Conservation (phyloP, 164 flowering plant genomes). For the Kalanchoe fedtschenkoi region DNA sequence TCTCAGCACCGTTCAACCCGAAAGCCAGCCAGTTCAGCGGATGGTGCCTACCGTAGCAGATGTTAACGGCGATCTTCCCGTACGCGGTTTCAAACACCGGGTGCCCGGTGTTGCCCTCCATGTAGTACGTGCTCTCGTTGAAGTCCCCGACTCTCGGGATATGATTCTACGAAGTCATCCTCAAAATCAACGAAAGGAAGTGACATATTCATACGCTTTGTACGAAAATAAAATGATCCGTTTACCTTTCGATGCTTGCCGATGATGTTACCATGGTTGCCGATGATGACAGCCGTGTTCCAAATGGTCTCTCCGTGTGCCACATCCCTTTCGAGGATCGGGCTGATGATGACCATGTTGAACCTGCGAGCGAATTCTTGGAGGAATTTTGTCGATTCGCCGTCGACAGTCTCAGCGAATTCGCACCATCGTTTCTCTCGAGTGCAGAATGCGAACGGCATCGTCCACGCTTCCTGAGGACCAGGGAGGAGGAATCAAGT, state of each 20-base stretch:
- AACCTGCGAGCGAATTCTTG: slow-evolving; percentile 59
- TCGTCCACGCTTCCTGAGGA: slow-evolving; percentile 87
- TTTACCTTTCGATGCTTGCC: slow-evolving; percentile 95
- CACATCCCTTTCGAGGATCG: slow-evolving; percentile 90
- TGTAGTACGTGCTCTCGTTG: slow-evolving; percentile 95
- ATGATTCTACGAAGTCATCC: slow-evolving; percentile 58
- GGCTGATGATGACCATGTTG: slow-evolving; percentile 87
- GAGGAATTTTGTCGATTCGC: slow-evolving; percentile 80
- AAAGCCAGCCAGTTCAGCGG: slow-evolving; percentile 98
- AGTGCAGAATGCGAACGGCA: slow-evolving; percentile 98
- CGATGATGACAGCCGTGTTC: slow-evolving; percentile 92
- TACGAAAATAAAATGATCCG: not conserved
- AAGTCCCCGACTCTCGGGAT: slow-evolving; percentile 97
- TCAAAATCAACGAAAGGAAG: not conserved
- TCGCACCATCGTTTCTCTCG: slow-evolving; percentile 98
- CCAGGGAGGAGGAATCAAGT: not conserved
- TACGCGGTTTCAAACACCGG: slow-evolving; percentile 94
- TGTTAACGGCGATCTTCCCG: slow-evolving; percentile 87
- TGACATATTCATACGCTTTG: slow-evolving; percentile 4
- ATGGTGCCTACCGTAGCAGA: slow-evolving; percentile 98
- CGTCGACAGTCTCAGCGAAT: slow-evolving; percentile 89
- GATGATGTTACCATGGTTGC: slow-evolving; percentile 90
- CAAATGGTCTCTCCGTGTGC: slow-evolving; percentile 86
- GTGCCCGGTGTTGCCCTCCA: slow-evolving; percentile 98
- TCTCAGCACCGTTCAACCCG: slow-evolving; percentile 97